These are phyloP conservation scores for Terfezia claveryi DNA, from an alignment of 495 filamentous ascomycete species.

Conservation along the genomic window DNA sequence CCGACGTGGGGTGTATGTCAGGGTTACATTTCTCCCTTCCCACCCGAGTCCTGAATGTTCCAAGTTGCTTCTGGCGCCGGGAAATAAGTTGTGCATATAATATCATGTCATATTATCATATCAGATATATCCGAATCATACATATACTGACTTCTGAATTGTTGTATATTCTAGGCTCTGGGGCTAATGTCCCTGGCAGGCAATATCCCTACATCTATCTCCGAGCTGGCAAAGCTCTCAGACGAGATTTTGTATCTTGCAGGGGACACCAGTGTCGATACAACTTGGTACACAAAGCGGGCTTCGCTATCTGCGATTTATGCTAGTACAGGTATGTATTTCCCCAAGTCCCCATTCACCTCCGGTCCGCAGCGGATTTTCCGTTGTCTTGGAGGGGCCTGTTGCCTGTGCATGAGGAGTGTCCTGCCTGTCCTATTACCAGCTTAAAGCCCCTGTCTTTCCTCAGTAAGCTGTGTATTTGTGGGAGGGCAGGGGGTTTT, in stretches of 20 bases:
- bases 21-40: background rate
- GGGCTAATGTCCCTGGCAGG: constrained; percentile 64
- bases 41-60: background rate
- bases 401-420: background rate
- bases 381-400: background rate
- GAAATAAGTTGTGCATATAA: background rate
- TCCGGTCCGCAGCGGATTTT: background rate
- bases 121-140: background rate
- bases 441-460: no score
- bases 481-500: no score
- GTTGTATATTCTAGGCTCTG: constrained; percentile 37
- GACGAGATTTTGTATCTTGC: constrained; percentile 78
- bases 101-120: constrained; percentile 3
- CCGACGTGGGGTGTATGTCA: background rate
- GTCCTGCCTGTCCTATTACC: background rate
- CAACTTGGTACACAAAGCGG: constrained; percentile 79
- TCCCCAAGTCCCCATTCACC: no score
- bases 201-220: constrained; percentile 53
- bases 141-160: background rate
- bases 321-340: constrained; percentile 32
- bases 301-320: constrained; percentile 58
- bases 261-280: constrained; percentile 60
- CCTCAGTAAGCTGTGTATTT: no score
- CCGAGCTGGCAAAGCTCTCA: constrained; percentile 54
- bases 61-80: background rate